A percentile compares a stretch with the other conserved stretches of the same genome.
Conservation (phyloP, 148 eudicot genomes). For the Chenopodium berlandieri region DNA sequence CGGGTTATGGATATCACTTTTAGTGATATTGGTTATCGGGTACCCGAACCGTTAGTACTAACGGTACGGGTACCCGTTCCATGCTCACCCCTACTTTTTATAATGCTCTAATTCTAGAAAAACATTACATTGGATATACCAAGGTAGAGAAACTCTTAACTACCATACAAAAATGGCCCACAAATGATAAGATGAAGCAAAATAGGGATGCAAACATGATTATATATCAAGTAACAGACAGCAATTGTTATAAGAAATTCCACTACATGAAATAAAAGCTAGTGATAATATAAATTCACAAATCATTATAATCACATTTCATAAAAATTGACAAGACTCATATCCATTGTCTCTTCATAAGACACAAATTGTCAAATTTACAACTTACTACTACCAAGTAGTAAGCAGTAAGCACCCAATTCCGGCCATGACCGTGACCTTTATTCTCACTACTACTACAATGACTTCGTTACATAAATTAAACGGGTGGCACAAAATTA, state of each 20-base stretch:
- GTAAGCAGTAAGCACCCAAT: neutral
- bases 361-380: no score
- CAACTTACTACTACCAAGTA: neutral
- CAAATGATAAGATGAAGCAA: neutral
- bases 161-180: neutral
- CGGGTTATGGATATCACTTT: no score
- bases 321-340: neutral
- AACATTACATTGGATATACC: neutral
- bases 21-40: no score
- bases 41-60: no score
- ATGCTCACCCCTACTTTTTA: no score
- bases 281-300: neutral
- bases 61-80: no score
- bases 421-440: neutral
- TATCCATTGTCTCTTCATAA: neutral
- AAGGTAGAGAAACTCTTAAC: neutral
- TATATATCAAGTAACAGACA: neutral
- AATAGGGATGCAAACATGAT: neutral
- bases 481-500: constrained; percentile 1
- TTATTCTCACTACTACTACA: neutral
- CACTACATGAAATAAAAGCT: neutral
- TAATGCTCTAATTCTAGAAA: no score
- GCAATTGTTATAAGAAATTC: no score
- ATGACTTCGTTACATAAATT: neutral
- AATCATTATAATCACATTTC: neutral